Evolutionary conservation across 768 basidiomycete species (phyloP), one percentile per base, ranked within the genome.

Genomic region (Xerocomus brunneocitrinus): DNA sequence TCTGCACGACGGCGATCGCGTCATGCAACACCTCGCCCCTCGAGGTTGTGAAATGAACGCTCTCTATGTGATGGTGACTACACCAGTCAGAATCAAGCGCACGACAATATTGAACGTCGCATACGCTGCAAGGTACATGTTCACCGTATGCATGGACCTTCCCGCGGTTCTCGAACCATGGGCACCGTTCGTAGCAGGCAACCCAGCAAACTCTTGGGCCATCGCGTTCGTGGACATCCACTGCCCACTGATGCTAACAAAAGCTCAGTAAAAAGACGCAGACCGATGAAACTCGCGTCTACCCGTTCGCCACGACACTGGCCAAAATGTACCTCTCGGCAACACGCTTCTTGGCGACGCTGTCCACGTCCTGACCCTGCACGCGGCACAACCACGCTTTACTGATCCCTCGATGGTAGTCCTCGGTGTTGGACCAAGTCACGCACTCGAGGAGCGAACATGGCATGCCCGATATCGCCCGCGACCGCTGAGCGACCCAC

Each of bases 61-160:
- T 87, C 64, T 91, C 89, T 14, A 91, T 75, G 60, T 86, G 81
- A 64, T 90, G 87, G 51, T 87, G 84, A 35, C 88, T 91, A 38
- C 13, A 43, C 19, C 25, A 31, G 40, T 59, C 40, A 60, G 42
- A 16, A 8, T 35, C 43, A 5, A 44, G 30, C 5, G 31, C 28
- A 53, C 27, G 12, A 16, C 16, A 6, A 39, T 13, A 45, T 9
- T 19, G 25, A 50, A 31, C 5, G 28, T 53, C n/a, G 67, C 80
- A 49, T 62, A 87, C 87, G 75, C 75, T 4, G 89, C 84, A 36
- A 89, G 69, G 63, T 81, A 90, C 52, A 91, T 63, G 58, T 80
- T 79, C 13, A 86, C 66, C 31, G 65, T 62, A 54, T 79, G 77
- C 16, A 82, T 61, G 25, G 64, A 63, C 4, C 67, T 59, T 12